Evolutionary conservation across 805 yeast genomes (phyloP).

Genomic region (Wickerhamomyces chambardii): DNA sequence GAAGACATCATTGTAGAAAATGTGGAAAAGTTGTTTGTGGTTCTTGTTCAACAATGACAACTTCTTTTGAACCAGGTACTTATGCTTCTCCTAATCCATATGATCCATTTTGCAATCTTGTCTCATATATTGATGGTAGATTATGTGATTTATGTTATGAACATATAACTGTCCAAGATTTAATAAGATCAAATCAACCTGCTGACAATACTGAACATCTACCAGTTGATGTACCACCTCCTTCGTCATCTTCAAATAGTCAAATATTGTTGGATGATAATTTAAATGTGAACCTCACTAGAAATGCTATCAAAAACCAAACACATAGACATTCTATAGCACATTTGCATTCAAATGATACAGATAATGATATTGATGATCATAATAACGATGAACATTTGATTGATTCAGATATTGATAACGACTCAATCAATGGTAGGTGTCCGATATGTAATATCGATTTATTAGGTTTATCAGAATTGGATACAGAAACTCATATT

Average conservation of each 20-base stretch:
- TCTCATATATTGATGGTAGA: constrained; percentile 49
- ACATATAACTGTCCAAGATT: constrained; percentile 30
- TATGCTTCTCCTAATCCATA: constrained; percentile 47
- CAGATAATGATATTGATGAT: neutral
- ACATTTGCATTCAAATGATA: too few species aligned
- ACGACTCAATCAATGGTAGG: constrained; percentile 21
- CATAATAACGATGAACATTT: constrained; percentile 2
- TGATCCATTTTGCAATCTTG: constrained; percentile 32
- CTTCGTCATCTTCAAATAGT: neutral
- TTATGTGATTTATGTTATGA: constrained; percentile 71
- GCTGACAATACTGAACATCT: too few species aligned
- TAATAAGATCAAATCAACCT: constrained; percentile 1
- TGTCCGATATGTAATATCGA: constrained; percentile 32
- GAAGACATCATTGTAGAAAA: constrained; percentile 77
- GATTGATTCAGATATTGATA: constrained; percentile 10
- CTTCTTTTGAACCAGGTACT: constrained; percentile 50
- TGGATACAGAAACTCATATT: constrained; percentile 54
- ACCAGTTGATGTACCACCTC: constrained; percentile 7
- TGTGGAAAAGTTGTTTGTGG: constrained; percentile 81
- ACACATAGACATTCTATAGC: constrained; percentile 3
- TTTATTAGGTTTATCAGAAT: constrained; percentile 8
- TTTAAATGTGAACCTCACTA: too few species aligned
- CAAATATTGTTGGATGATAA: too few species aligned
- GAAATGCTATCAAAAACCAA: constrained; percentile 3
- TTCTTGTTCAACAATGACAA: constrained; percentile 44